Conservation (phyloP, 75 land plant species). For the Pinus taeda region DNA sequence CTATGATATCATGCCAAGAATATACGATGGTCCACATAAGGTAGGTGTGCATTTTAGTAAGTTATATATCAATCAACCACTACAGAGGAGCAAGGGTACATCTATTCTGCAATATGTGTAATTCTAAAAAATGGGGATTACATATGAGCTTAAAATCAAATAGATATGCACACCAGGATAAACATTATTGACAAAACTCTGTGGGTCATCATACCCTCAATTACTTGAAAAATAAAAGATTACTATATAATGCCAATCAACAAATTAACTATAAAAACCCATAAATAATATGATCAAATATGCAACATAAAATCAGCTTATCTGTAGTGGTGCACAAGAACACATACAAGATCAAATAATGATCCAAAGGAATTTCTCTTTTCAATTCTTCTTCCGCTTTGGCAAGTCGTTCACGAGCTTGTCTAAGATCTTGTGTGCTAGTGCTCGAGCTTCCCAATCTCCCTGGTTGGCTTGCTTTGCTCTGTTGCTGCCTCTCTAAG, state of each 20-base stretch:
- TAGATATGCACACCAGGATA: neutral
- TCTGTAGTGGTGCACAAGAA: neutral
- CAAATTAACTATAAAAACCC: neutral
- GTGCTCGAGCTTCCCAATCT: conserved; percentile 21
- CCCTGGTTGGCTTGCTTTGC: conserved; percentile 21
- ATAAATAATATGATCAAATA: neutral
- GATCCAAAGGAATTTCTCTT: conserved; percentile 64
- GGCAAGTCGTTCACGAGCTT: conserved; percentile 53
- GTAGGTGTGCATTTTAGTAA: neutral
- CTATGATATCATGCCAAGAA: too few relatives aligned
- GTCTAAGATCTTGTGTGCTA: conserved; percentile 49
- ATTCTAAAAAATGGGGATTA: neutral
- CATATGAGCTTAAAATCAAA: neutral
- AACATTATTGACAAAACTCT: neutral
- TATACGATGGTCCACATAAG: neutral
- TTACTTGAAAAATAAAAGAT: neutral
- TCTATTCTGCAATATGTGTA: neutral
- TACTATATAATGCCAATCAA: neutral
- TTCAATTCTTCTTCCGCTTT: conserved; percentile 71
- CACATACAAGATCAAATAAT: conserved; percentile 86
- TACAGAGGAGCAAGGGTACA: neutral
- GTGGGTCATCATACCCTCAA: neutral
- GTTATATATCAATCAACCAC: too few relatives aligned
- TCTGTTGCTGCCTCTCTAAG: conserved; percentile 43
- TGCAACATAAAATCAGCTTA: neutral